Base-by-base conservation (phyloP, 2,329 filamentous ascomycete genomes). In the Cladophialophora bantiana region DNA sequence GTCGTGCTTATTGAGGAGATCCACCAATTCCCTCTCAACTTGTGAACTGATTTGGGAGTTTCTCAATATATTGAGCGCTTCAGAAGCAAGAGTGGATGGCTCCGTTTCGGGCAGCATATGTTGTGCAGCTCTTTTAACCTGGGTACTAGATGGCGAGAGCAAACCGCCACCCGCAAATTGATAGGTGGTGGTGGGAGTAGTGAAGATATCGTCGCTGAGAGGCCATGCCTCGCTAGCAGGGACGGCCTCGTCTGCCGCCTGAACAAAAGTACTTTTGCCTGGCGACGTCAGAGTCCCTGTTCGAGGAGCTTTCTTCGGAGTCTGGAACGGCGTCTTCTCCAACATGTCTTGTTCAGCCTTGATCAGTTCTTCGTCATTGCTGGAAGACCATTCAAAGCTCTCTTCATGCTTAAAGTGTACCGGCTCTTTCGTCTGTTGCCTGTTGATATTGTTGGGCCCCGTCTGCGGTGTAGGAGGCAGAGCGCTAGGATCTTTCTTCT, bases 1-100 rank as follows among this genome's bases (percentile, higher is more conserved):
- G 15, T 86, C 84, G 70, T 91, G 83, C 53, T 79, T 84, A 40
- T 83, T 81, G 36, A 92, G 79, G 7, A 86, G 69, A 10, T 72
- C 72, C 2, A 78, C 72, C 2, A 83, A 58, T 18, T 80, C 77
- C 2, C 77, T 75, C 38, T 74, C 76, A 1, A 77, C 77, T 9
- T 70, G 64, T 9, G 74, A 73, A 5, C 78, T 72, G 9, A 83
- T 59, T 1, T 74, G 71, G 4, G 80, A 75, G 18, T 18, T 35
- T 32, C 34, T 61, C 15, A 83, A 71, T 1, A 80, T 73, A 3
- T 67, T 69, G 3, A 79, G 66, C 13, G 75, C 75, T 32, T 76
- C 71, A 10, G 65, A 59, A 10, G 73, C 71, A 15, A 78, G 70
- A 7, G 71, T 58, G 54, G n/a, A 79, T 74, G 15, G 78, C 31